These are phyloP conservation scores for Spiraea crenata DNA, from an alignment of 331 rosid genomes.

Conservation along the genomic window DNA sequence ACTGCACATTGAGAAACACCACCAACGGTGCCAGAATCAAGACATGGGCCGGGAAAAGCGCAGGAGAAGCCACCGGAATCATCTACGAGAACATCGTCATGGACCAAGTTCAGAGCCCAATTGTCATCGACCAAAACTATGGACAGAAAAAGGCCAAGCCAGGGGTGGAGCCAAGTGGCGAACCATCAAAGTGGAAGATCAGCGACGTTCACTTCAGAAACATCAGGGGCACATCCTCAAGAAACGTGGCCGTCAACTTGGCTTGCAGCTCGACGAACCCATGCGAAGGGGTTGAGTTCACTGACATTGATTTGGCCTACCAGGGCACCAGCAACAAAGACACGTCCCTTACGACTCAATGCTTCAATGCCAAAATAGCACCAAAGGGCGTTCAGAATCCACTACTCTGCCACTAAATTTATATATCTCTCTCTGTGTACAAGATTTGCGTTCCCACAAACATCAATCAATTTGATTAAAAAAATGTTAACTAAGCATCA, in stretches of 20 bases:
- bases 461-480: no score
- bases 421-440: not conserved
- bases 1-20: conserved; percentile 53
- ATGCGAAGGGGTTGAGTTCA: conserved; percentile 42
- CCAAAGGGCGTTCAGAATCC: conserved; percentile 19
- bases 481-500: not conserved
- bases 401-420: conserved; percentile 2
- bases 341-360: not conserved
- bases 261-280: conserved; percentile 52
- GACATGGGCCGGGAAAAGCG: conserved; percentile 32
- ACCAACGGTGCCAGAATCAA: conserved; percentile 75
- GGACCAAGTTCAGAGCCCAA: conserved; percentile 48
- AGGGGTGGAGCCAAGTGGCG: not conserved
- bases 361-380: conserved; percentile 29
- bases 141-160: conserved; percentile 12
- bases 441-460: not conserved
- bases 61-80: conserved; percentile 41
- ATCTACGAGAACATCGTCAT: conserved; percentile 42
- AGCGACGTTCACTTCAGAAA: conserved; percentile 52
- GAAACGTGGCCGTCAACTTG: conserved; percentile 44
- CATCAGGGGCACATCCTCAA: conserved; percentile 44
- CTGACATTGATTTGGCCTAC: conserved; percentile 37
- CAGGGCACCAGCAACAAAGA: not conserved
- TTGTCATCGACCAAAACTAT: conserved; percentile 65
- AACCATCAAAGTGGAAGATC: conserved; percentile 56